These are phyloP conservation scores for Corylus heterophylla DNA, from an alignment of 306 rosid genomes.

Conservation along the genomic window DNA sequence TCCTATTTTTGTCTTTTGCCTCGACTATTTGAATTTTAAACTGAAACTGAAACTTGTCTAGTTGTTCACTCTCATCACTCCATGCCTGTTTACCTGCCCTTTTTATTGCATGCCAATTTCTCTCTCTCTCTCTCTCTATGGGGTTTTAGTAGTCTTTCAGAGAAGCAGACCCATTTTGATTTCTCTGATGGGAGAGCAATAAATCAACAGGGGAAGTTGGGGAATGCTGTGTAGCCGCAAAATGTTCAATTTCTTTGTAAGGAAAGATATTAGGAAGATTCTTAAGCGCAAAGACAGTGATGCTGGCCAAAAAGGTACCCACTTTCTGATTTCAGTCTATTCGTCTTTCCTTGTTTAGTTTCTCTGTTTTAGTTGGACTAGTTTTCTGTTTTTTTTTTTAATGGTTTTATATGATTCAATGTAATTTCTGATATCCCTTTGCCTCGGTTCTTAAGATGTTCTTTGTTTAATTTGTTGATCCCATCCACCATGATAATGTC, in stretches of 20 bases:
- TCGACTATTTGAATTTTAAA: not conserved
- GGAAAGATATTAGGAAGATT: conserved; percentile 78
- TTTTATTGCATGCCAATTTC: not conserved
- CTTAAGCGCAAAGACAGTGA: conserved; percentile 97
- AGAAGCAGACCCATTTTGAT: conserved; percentile 17
- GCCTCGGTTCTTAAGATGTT: not conserved
- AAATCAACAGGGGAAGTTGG: not conserved
- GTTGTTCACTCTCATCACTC: not conserved
- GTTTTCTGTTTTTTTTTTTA: conserved; percentile 1
- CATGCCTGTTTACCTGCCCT: not conserved
- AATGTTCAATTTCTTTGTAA: conserved; percentile 66
- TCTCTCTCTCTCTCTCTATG: not conserved
- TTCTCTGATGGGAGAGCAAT: not conserved
- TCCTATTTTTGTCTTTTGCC: not conserved
- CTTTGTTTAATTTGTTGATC: conserved; percentile 9
- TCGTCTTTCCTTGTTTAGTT: not conserved
- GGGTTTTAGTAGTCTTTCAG: conserved; percentile 15
- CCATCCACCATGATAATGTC: conserved; percentile 5
- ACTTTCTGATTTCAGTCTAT: not conserved
- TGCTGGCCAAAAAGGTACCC: conserved; percentile 82
- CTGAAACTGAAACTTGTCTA: not conserved
- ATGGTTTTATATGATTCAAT: too few species aligned
- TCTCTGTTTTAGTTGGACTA: not conserved
- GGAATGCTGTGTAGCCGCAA: conserved; percentile 20
- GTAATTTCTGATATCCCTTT: not conserved